Evolutionary conservation across 768 basidiomycete species (phyloP).

Genomic region (Chlorophyllum brunneum): DNA sequence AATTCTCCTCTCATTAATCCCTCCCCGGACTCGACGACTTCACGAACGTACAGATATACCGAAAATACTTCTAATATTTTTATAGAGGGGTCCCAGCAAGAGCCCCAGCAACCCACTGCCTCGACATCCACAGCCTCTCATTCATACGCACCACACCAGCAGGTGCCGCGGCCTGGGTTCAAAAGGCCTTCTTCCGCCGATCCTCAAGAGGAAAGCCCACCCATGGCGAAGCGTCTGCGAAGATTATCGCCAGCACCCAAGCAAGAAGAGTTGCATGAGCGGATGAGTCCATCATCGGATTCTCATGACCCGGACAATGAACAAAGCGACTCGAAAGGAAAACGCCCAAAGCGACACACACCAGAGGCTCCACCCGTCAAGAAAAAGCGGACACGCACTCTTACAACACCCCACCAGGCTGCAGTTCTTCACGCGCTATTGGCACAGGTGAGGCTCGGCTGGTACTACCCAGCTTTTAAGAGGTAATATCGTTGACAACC

Average conservation of each 20-base stretch:
- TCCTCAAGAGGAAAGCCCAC: slow-evolving; percentile 26
- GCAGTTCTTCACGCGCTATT: slow-evolving; percentile 83
- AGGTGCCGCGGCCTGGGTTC: slow-evolving; percentile 4
- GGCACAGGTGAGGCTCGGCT: slow-evolving; percentile 57
- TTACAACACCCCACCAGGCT: slow-evolving; percentile 86
- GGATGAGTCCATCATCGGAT: slow-evolving; percentile 41
- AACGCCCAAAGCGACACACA: slow-evolving; percentile 34
- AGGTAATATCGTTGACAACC: neutral
- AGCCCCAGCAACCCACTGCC: neutral
- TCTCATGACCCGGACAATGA: slow-evolving; percentile 62
- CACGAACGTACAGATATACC: slow-evolving; percentile 40
- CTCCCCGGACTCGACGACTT: slow-evolving; percentile 32
- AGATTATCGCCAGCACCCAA: slow-evolving; percentile 25
- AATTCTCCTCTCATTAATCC: slow-evolving; percentile 36
- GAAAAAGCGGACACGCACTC: slow-evolving; percentile 79
- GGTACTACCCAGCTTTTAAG: neutral
- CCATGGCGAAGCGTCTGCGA: slow-evolving; percentile 43
- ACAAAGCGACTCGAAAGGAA: slow-evolving; percentile 41
- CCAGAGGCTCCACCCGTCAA: slow-evolving; percentile 48
- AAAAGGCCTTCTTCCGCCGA: slow-evolving; percentile 20
- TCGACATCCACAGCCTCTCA: slow-evolving; percentile 23
- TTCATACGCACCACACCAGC: slow-evolving; percentile 23
- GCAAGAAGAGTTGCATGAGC: slow-evolving; percentile 4
- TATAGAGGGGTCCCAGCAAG: slow-evolving; percentile 2
- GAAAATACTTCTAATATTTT: slow-evolving; percentile 24